A percentile compares a stretch with the other conserved stretches of the same genome.
Evolutionary conservation across 768 basidiomycete species (phyloP).

Genomic region (Suillus sp.): DNA sequence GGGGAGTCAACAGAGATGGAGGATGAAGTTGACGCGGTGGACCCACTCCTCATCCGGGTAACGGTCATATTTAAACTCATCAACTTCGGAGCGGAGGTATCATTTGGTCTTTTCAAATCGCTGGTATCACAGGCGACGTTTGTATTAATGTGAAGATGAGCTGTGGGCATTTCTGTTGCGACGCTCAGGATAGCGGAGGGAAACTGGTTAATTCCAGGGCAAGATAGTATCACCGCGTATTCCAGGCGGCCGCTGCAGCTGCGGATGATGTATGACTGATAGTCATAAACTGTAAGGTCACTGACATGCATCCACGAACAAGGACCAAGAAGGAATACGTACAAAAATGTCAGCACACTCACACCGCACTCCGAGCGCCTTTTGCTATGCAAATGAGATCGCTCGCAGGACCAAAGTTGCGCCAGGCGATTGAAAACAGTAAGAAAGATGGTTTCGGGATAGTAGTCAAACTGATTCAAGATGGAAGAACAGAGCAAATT

Average conservation of each 20-base stretch:
- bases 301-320: not conserved
- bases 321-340: not conserved
- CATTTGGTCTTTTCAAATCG: conserved; percentile 34
- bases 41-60: conserved; percentile 48
- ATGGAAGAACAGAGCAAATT: conserved; percentile 8
- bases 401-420: not conserved
- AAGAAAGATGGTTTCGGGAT: conserved; percentile 5
- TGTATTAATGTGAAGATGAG: conserved; percentile 52
- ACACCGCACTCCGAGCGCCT: not conserved
- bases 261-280: not conserved
- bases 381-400: not conserved
- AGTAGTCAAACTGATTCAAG: conserved; percentile 14
- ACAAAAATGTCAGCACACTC: conserved; percentile 2
- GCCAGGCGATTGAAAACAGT: not conserved
- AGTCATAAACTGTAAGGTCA: conserved; percentile 3
- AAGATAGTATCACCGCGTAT: conserved; percentile 2
- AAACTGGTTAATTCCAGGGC: not conserved
- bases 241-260: not conserved
- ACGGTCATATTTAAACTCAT: conserved; percentile 13
- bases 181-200: not conserved
- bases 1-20: conserved; percentile 60
- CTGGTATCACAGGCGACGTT: conserved; percentile 38
- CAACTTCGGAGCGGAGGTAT: conserved; percentile 25
- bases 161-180: conserved; percentile 40
- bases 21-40: conserved; percentile 58